Evolutionary conservation across 805 yeast genomes (phyloP).

Genomic region (Isabelozyma gotoi): DNA sequence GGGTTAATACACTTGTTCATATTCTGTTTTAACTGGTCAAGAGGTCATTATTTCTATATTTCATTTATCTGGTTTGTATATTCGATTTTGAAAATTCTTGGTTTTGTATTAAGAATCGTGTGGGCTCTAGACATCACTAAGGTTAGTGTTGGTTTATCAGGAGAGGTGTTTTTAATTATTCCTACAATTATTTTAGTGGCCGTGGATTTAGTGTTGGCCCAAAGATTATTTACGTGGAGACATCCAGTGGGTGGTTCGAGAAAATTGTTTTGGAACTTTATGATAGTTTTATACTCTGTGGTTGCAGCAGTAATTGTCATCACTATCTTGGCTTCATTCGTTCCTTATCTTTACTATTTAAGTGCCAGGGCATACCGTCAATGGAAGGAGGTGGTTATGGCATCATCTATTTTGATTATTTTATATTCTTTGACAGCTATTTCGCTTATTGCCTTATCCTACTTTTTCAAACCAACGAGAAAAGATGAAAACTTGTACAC

Average conservation of each 20-base stretch:
- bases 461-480: conserved; percentile 16
- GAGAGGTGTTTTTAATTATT: conserved; percentile 14
- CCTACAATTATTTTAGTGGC: conserved; percentile 17
- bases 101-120: conserved; percentile 13
- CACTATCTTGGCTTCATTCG: conserved; percentile 14
- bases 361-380: conserved; percentile 6
- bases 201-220: conserved; percentile 20
- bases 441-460: conserved; percentile 16
- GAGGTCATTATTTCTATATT: conserved; percentile 21
- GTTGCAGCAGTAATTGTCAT: conserved; percentile 13
- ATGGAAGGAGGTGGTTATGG: conserved; percentile 18
- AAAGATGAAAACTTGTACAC: conserved; percentile 20
- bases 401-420: conserved; percentile 12
- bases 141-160: conserved; percentile 13
- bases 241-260: conserved; percentile 25
- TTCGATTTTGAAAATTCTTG: conserved; percentile 11
- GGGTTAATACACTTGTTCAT: conserved; percentile 13
- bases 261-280: conserved; percentile 15
- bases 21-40: conserved; percentile 12
- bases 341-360: conserved; percentile 15
- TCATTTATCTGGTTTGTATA: conserved; percentile 16
- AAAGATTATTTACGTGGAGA: conserved; percentile 23
- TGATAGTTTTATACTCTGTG: conserved; percentile 14
- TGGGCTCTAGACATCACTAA: conserved; percentile 15
- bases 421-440: conserved; percentile 14